Evolutionary conservation across 495 filamentous ascomycete species (phyloP).

Genomic region (Penicilliopsis zonata): DNA sequence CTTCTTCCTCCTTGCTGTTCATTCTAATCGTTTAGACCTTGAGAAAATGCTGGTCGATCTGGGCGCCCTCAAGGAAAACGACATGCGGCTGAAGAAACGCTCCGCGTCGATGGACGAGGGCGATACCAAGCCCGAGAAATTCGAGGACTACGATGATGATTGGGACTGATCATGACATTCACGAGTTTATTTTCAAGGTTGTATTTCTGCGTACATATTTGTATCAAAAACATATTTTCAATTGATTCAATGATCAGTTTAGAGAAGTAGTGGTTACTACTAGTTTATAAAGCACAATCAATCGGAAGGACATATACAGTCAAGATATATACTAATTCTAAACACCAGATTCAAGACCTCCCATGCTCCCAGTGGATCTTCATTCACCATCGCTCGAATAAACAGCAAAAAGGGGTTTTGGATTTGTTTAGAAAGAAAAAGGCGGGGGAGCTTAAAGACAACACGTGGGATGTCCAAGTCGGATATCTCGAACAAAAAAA

Average conservation of each 20-base stretch:
- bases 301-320: too few relatives aligned
- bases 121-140: constrained; percentile 33
- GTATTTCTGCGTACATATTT: too few relatives aligned
- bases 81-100: constrained; percentile 60
- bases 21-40: constrained; percentile 32
- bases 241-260: too few relatives aligned
- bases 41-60: constrained; percentile 71
- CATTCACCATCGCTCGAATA: too few relatives aligned
- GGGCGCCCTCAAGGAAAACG: constrained; percentile 62
- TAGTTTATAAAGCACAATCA: too few relatives aligned
- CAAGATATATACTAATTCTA: background rate
- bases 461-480: too few relatives aligned
- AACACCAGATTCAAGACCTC: background rate
- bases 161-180: constrained; percentile 49
- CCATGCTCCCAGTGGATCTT: background rate
- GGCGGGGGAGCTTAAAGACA: too few relatives aligned
- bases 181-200: too few relatives aligned
- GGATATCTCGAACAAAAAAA: too few relatives aligned
- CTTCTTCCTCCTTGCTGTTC: background rate
- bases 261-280: too few relatives aligned
- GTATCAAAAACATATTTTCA: background rate
- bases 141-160: constrained; percentile 54
- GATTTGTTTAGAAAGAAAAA: too few relatives aligned
- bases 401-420: too few relatives aligned
- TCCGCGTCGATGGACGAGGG: constrained; percentile 46